Conservation (phyloP, 139 green algal species). For the Chlorella sp. region DNA sequence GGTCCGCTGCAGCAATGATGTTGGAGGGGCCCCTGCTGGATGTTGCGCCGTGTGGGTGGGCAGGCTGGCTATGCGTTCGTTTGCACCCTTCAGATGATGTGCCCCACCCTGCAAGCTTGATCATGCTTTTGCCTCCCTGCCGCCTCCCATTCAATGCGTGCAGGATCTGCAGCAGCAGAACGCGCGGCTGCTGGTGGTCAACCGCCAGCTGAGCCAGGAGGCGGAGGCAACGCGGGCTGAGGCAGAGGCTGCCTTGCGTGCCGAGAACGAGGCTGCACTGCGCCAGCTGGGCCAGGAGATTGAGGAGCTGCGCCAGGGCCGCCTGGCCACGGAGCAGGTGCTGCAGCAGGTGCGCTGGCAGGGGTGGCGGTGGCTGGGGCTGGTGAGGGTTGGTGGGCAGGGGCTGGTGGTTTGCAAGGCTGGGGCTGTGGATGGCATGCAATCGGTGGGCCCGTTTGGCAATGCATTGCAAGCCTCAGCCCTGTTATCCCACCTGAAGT, state of each 20-base stretch:
- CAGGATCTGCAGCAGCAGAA: conserved; percentile 67
- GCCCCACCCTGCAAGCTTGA: too few relatives aligned
- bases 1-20: too few relatives aligned
- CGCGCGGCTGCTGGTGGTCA: conserved; percentile 54
- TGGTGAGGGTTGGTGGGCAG: background rate
- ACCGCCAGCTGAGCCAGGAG: conserved; percentile 53
- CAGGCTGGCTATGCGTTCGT: too few relatives aligned
- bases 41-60: too few relatives aligned
- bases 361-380: background rate
- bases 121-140: background rate
- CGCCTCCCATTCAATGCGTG: background rate
- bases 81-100: too few relatives aligned
- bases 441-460: too few relatives aligned
- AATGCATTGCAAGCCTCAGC: too few relatives aligned
- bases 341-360: conserved; percentile 26
- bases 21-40: too few relatives aligned
- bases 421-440: too few relatives aligned
- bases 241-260: conserved; percentile 29
- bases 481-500: too few relatives aligned
- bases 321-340: conserved; percentile 35
- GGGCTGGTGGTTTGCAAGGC: too few relatives aligned
- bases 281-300: conserved; percentile 33
- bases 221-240: conserved; percentile 38
- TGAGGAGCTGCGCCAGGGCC: conserved; percentile 30
- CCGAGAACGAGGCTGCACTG: conserved; percentile 39